Evolutionary conservation across 2,329 filamentous ascomycete species (phyloP), one percentile per base, ranked within the genome.

Genomic region (Colletotrichum chrysophilum): DNA sequence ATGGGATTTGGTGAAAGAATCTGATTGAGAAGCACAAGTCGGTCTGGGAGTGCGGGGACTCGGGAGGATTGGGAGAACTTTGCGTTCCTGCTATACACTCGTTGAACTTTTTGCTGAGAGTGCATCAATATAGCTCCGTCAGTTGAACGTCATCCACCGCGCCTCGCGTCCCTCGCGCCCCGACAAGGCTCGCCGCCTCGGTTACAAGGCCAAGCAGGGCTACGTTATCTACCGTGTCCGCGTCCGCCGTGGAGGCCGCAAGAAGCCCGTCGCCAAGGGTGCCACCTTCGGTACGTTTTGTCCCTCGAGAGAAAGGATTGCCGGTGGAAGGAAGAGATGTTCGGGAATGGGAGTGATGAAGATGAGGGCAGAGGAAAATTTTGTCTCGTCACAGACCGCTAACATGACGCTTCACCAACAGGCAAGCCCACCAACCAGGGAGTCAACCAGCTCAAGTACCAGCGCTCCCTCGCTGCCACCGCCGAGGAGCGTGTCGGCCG

Each of bases 151-250:
- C 89, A 97, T 98, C 91, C 97, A 99, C 94, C 96, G 97, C 88
- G 97, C 97, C 87, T 97, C 96, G 85, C 96, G 96, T 85, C 97
- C 97, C 83, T 98, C 96, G 85, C 97, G 97, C 88, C 97, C 97
- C 86, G 97, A 99, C 92, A 99, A 99, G 95, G 97, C 97, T 87
- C 97, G 97, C 90, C 97, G 97, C 89, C 95, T 99, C 84, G 97
- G 97, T 85, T 99, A 99, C 95, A 99, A 99, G 95, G 97, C 97
- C 92, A 99, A 99, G 95, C 97, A 99, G 92, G 97, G 97, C 89
- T 99, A 98, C 92, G 97, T 99, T 87, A 96, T 99, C 94, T 99
- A 99, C 94, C 97, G 97, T 88, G 93, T 97, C 86, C 97, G 97
- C 87, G 97, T 99, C 84, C 95, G 97, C 88, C 96, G 97, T 89